Evolutionary conservation across 495 filamentous ascomycete genomes (phyloP).

Genomic region (Penicillium macrosclerotiorum): DNA sequence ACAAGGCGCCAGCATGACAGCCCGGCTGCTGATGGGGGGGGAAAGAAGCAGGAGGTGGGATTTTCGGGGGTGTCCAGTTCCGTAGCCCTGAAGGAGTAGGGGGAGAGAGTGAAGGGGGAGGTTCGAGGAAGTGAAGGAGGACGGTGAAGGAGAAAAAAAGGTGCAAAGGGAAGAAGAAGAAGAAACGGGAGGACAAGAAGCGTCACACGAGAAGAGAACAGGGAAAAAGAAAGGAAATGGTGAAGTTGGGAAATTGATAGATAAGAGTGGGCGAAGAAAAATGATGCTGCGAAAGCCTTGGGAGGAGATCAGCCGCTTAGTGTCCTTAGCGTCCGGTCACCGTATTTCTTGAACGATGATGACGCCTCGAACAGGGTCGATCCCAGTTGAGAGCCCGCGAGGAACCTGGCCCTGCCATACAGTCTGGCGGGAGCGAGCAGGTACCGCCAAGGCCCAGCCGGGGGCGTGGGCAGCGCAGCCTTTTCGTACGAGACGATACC

Average conservation of each 20-base stretch:
- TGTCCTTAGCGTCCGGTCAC: conserved; percentile 11
- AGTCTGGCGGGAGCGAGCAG: not conserved
- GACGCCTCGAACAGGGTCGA: conserved; percentile 12
- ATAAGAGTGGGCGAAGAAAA: conserved; percentile 21
- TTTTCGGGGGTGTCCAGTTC: conserved; percentile 9
- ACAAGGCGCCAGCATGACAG: conserved; percentile 45
- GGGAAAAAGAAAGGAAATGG: conserved; percentile 14
- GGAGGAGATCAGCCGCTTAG: conserved; percentile 23
- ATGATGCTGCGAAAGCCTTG: conserved; percentile 16
- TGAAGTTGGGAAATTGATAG: conserved; percentile 27
- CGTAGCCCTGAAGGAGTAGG: conserved; percentile 3
- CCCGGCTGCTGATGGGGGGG: conserved; percentile 13
- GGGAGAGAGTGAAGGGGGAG: conserved; percentile 18
- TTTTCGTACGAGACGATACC: not conserved
- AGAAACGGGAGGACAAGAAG: conserved; percentile 5
- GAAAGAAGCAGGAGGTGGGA: too few relatives aligned
- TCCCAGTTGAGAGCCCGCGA: not conserved
- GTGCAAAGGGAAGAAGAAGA: conserved; percentile 6
- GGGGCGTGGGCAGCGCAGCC: conserved; percentile 1
- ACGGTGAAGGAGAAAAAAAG: conserved; percentile 14
- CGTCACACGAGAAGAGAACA: conserved; percentile 4
- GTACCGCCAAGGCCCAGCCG: conserved; percentile 12
- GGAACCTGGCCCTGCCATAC: not conserved
- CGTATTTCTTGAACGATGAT: conserved; percentile 4
- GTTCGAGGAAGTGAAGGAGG: conserved; percentile 15